Base-by-base conservation (phyloP, 2,329 filamentous ascomycete species). In the Aspergillus sp. region DNA sequence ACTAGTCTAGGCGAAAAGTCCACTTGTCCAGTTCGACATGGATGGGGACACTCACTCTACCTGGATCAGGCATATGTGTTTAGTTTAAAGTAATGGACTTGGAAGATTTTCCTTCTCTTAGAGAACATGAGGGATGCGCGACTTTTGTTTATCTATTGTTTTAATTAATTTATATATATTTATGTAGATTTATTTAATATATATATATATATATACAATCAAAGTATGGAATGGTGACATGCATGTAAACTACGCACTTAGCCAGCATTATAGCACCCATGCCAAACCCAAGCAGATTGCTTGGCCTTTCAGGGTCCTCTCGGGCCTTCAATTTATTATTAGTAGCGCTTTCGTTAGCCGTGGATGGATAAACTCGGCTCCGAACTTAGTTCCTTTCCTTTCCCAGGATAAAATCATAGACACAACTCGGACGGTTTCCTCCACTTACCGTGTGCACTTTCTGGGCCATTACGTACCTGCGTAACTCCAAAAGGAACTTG, bases 241-340 rank as follows among this genome's bases (percentile, higher is more conserved):
- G 47, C 47, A 50, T 50, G 25, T 28, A 50, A 50, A 50, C 47
- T 28, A 50, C 25, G 32, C 32, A 36, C 12, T 36, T 50, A 50
- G 47, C 25, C 47, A 50, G 25, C 47, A 32, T 10, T 23, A 49
- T 25, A 49, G 45, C 21, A 25, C 23, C 45, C 12, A 23, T 25
- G 9, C 25, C 25, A n/a, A 50, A 50, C 15, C 47, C 47, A 30
- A 30, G 47, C 47, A 50, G 47, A 50, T 50, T 50, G 47, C 47
- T 50, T 50, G 47, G 47, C 47, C 43, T 30, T 32, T 55, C 53
- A 55, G 39, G 53, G 53, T 55, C 53, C 28, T 36, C 17, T 38
- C 19, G 53, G 53, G n/a, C 25, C 47, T 30, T n/a, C 47, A 43
- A 21, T 17, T 39, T 55, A 43, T 55, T 43, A 55, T 55, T 45